Evolutionary conservation across 306 rosid genomes (phyloP).

Genomic region (Chamaecrista fasciculata): DNA sequence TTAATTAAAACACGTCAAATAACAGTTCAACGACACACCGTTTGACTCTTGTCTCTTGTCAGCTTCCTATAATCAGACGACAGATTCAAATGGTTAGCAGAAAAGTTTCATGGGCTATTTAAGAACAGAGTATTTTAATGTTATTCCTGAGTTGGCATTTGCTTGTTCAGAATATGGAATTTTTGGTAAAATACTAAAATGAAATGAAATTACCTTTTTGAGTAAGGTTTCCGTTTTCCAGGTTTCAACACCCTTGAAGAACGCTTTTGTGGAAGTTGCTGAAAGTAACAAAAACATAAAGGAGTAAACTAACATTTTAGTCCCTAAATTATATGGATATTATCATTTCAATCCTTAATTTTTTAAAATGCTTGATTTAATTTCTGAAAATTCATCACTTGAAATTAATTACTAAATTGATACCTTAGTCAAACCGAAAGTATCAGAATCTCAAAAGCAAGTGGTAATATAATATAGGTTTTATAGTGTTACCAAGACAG

Average conservation of each 20-base stretch:
- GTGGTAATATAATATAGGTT: too few relatives aligned
- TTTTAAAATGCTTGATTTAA: too few relatives aligned
- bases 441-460: too few relatives aligned
- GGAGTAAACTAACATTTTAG: too few relatives aligned
- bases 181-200: too few relatives aligned
- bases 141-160: not conserved
- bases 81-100: not conserved
- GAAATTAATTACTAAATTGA: too few relatives aligned
- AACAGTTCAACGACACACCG: slow-evolving; percentile 42
- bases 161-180: not conserved
- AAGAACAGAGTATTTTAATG: not conserved
- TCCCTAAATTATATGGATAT: too few relatives aligned
- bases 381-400: too few relatives aligned
- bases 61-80: slow-evolving; percentile 49
- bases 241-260: slow-evolving; percentile 58
- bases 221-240: slow-evolving; percentile 73
- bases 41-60: slow-evolving; percentile 39
- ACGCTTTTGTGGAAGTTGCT: slow-evolving; percentile 64
- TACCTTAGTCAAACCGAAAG: too few relatives aligned
- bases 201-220: slow-evolving; percentile 42
- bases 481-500: slow-evolving; percentile 54
- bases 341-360: too few relatives aligned
- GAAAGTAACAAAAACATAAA: too few relatives aligned
- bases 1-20: not conserved
- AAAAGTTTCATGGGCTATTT: not conserved